Base-by-base conservation (phyloP, 1,284 basidiomycete genomes). In the Meira nashicola region DNA sequence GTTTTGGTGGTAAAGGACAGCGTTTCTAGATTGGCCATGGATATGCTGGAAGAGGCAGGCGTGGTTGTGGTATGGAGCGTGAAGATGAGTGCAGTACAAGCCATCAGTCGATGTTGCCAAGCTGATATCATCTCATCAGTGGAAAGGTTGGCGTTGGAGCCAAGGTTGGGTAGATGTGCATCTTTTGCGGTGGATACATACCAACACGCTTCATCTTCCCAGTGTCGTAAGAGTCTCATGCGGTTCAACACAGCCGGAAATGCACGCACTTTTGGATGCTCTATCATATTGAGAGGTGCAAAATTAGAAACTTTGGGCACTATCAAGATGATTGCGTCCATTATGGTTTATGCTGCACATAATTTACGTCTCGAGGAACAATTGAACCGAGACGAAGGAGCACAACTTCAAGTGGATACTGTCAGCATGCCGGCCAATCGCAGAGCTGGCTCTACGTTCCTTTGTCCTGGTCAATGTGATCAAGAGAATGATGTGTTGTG, bases 41-140 rank as follows among this genome's bases (percentile, higher is more conserved):
- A 96, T 64, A 86, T 88, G n/a, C 84, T 98, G 25, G 85, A 90
- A 53, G 84, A 87, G 61, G 86, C 90, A 57, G 89, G 90, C 63
- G 92, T 98, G 51, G 87, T 89, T 19, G 93, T 98, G 10, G 92
- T 94, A 10, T 83, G 92, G 44, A 85, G 88, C 15, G 90, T 98
- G 67, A 95, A 96, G 74, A 83, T 86, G 1, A 88, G 88, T 46
- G 91, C 92, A 0, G 86, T 98, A 57, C 85, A 89, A 55, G 88
- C 90, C 56, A 86, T 98, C 54, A 86, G 92, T 9, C 84, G 94
- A 25, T 94, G 93, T 84, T 96, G 92, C 2, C 92, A 96, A 77
- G 89, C 90, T 11, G 93, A 95, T 69, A 86, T 97, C 23, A 89
- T 98, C 72, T 89, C 90, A 4, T 96, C 92, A 1, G 92, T 96